These are phyloP conservation scores for Agmasoma carcini DNA, from an alignment of 371 early-diverging fungal genomes.

Conservation along the genomic window DNA sequence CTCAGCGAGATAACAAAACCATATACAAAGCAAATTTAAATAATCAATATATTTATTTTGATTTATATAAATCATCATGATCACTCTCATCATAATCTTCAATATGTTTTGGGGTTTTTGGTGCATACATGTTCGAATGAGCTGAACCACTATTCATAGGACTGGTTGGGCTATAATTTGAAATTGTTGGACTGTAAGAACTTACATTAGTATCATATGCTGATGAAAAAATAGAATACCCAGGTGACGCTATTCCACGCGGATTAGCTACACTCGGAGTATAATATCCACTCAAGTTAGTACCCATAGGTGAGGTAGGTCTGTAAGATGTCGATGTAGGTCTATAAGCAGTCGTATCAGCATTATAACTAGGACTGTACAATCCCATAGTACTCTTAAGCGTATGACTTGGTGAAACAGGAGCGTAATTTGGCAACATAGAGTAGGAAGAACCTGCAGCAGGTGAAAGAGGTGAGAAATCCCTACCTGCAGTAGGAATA, in stretches of 20 bases:
- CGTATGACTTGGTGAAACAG: slow-evolving; percentile 55
- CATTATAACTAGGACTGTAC: slow-evolving; percentile 19
- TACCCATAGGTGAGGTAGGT: too few relatives aligned
- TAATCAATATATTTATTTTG: too few relatives aligned
- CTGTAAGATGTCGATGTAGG: slow-evolving; percentile 57
- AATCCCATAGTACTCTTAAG: slow-evolving; percentile 55
- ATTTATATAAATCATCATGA: too few relatives aligned
- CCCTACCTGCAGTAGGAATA: slow-evolving; percentile 9
- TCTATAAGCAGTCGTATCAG: slow-evolving; percentile 5
- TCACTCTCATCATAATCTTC: too few relatives aligned
- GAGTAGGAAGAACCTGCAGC: slow-evolving; percentile 18
- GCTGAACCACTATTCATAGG: slow-evolving; percentile 60
- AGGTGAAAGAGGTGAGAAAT: slow-evolving; percentile 15
- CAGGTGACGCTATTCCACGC: too few relatives aligned
- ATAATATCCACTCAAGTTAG: too few relatives aligned
- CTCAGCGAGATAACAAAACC: too few relatives aligned
- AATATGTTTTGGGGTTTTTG: too few relatives aligned
- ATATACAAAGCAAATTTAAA: too few relatives aligned
- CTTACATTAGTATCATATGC: slow-evolving; percentile 57
- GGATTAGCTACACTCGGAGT: too few relatives aligned
- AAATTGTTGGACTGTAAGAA: slow-evolving; percentile 12
- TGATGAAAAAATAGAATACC: too few relatives aligned
- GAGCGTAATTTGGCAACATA: slow-evolving; percentile 35
- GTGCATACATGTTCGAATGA: slow-evolving; percentile 62
- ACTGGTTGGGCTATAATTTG: slow-evolving; percentile 31